Evolutionary conservation across 768 basidiomycete genomes (phyloP), one percentile per base, ranked within the genome.

Genomic region (Phylloporus sp.): DNA sequence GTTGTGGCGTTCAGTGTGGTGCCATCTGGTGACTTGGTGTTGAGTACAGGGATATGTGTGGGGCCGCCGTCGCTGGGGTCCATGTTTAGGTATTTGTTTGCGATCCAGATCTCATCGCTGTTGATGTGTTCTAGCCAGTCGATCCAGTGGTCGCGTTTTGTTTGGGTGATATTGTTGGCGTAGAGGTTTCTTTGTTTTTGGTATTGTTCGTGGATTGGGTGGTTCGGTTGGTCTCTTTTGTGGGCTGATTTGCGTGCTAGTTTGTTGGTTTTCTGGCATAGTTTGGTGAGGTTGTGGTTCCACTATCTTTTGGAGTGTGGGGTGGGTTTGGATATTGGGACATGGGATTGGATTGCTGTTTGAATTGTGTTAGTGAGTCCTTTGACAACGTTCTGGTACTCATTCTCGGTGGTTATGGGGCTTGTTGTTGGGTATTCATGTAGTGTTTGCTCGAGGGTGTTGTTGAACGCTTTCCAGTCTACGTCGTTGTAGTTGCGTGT

Each of bases 31-130:
- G 18, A 4, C 5, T 18, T 35, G 1, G 13, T 20, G 18, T 18
- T 17, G n/a, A 48, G 68, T 52, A 63, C 9, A 29, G 41, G 4
- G 36, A 33, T 31, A 1, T 24, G 6, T 1, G 43, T 10, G 1
- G 43, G n/a, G 0, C 17, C 13, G 0, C 35, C 6, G 3, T 55
- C 32, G 0, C 15, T 9, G 2, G 43, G 46, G 1, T 32, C 22
- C 0, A 35, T 15, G 4, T 32, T 27, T 0, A 48, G 6, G 10
- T 54, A 54, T 1, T 17, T 29, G 28, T 47, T 46, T 0, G 45
- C 39, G 0, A 33, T 48, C 46, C 42, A 55, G 0, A 55, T 28
- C 3, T 48, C 27, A 0, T 42, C 18, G 0, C 33, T 29, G 1
- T 35, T 20, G 0, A 46, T 26, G 2, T 38, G 11, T 9, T 52